Evolutionary conservation across 306 rosid genomes (phyloP).

Genomic region (Glycine tomentella): DNA sequence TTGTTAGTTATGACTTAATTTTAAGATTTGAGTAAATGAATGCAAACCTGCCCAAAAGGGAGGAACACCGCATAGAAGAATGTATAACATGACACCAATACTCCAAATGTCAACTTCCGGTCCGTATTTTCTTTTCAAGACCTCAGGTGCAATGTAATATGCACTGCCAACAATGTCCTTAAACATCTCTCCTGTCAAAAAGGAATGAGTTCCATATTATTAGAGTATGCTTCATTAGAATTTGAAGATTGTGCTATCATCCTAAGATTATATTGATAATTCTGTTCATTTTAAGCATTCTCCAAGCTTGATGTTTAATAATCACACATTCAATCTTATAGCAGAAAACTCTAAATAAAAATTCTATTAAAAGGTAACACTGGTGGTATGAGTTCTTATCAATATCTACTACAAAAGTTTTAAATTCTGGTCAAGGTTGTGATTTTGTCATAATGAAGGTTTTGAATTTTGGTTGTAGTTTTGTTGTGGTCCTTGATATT

Average conservation of each 20-base stretch:
- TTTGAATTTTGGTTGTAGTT: too few species aligned
- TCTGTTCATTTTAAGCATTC: too few species aligned
- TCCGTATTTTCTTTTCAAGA: constrained; percentile 86
- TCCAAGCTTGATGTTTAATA: too few species aligned
- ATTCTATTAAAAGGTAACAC: too few species aligned
- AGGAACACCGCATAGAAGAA: constrained; percentile 90
- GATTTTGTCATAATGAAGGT: too few species aligned
- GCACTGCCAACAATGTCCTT: constrained; percentile 96
- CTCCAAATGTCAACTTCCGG: constrained; percentile 99
- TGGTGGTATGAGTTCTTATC: too few species aligned
- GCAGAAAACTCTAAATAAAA: too few species aligned
- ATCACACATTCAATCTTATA: too few species aligned
- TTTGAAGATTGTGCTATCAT: background rate
- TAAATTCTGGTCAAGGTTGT: too few species aligned
- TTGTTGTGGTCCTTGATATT: too few species aligned
- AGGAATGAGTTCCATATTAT: background rate
- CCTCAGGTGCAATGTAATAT: constrained; percentile 97
- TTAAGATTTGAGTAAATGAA: background rate
- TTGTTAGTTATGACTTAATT: too few species aligned
- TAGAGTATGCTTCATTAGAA: constrained; percentile 12
- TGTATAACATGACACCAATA: constrained; percentile 92
- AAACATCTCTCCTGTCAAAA: constrained; percentile 73
- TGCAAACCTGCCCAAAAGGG: constrained; percentile 94
- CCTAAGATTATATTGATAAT: background rate
- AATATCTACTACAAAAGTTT: too few species aligned